phyloP scores from a whole-genome alignment of 2,329 filamentous ascomycete species.

The Fusarium pseudoanthophilum region DNA sequence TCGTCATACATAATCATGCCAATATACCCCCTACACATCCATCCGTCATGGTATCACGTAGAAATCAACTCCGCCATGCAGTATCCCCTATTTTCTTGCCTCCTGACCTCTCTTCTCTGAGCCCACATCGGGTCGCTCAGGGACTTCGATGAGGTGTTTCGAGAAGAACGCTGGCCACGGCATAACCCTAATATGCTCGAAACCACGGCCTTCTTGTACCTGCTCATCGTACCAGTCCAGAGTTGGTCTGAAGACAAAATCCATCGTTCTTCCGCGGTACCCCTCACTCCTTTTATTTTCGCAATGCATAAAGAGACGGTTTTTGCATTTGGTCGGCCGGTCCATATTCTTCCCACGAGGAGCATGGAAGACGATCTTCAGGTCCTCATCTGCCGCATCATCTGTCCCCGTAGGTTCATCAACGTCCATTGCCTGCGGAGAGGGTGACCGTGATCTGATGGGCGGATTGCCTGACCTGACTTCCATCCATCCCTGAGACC shows the following conservation, averaged over 20 bases:
- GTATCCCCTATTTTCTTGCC: background rate
- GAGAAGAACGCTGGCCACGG: conserved; percentile 56
- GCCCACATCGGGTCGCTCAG: conserved; percentile 25
- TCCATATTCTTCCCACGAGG: conserved; percentile 47
- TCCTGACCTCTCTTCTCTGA: background rate
- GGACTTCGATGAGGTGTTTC: conserved; percentile 42
- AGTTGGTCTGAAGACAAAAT: conserved; percentile 60
- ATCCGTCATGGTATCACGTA: conserved; percentile 15
- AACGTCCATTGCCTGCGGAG: conserved; percentile 35
- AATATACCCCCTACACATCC: conserved; percentile 24
- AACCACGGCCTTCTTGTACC: conserved; percentile 58
- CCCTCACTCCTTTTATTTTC: background rate
- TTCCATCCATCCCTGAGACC: conserved; percentile 52
- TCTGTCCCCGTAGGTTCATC: conserved; percentile 2
- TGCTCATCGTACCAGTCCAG: conserved; percentile 63
- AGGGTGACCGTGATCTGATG: background rate
- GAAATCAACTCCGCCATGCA: background rate
- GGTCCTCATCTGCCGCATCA: conserved; percentile 26
- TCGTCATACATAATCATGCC: background rate
- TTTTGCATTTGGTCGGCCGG: conserved; percentile 52
- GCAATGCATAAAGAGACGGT: conserved; percentile 57
- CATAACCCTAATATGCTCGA: conserved; percentile 60
- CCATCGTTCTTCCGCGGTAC: background rate
- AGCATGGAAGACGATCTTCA: conserved; percentile 59
- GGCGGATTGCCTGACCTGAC: conserved; percentile 39